These are phyloP conservation scores for Nigrograna mackinnonii DNA, from an alignment of 2,329 filamentous ascomycete genomes.

Conservation along the genomic window DNA sequence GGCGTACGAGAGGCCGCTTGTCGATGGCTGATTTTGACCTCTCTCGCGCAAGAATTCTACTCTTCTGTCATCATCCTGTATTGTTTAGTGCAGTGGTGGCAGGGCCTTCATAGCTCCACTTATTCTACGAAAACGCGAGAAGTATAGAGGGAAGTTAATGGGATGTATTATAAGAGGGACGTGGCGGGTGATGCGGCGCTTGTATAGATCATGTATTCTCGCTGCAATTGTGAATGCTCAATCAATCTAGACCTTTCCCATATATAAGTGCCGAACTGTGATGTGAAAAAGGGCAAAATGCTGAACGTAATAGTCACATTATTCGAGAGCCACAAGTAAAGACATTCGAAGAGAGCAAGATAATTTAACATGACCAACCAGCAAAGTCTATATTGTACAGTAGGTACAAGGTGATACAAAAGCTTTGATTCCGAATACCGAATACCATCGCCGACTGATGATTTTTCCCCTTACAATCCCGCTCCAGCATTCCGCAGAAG, in stretches of 20 bases:
- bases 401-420: slow-evolving; percentile 44
- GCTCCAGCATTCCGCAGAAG: too few species aligned
- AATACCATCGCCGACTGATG: too few species aligned
- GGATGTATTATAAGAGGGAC: slow-evolving; percentile 17
- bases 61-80: too few species aligned
- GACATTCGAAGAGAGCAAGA: slow-evolving; percentile 32
- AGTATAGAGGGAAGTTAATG: slow-evolving; percentile 2
- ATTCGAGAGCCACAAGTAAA: too few species aligned
- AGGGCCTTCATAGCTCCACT: slow-evolving; percentile 21
- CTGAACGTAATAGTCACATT: too few species aligned
- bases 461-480: too few species aligned
- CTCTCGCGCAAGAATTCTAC: slow-evolving; percentile 22
- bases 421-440: slow-evolving; percentile 23
- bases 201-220: slow-evolving; percentile 13
- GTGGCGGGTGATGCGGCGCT: slow-evolving; percentile 6
- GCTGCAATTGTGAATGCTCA: neutral
- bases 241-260: too few species aligned
- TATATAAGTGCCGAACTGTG: too few species aligned
- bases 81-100: slow-evolving; percentile 9
- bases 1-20: slow-evolving; percentile 17
- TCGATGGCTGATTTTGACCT: slow-evolving; percentile 20
- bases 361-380: slow-evolving; percentile 38
- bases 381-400: slow-evolving; percentile 46
- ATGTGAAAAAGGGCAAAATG: neutral
- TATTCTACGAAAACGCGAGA: neutral